phyloP scores from a whole-genome alignment of 2,329 filamentous ascomycete species.

The Colletotrichum sp. region DNA sequence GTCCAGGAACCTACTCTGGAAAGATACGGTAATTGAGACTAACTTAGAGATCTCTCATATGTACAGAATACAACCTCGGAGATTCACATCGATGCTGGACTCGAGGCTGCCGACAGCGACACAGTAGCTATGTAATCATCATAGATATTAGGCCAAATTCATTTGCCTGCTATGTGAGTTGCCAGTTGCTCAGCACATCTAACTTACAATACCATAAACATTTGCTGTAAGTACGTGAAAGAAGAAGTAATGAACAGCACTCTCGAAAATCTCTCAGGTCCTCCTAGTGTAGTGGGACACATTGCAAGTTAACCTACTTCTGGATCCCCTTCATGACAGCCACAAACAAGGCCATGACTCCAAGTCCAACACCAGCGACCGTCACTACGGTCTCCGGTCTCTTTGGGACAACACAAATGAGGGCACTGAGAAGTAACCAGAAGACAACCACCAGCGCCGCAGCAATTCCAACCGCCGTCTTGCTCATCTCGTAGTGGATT shows the following conservation, averaged over 20 bases:
- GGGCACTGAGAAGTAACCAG: not conserved
- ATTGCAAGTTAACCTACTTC: not conserved
- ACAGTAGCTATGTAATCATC: not conserved
- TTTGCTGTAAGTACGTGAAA: not conserved
- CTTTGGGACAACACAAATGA: not conserved
- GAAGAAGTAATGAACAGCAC: not conserved
- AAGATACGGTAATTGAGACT: no score
- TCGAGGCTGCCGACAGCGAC: accelerated
- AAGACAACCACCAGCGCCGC: not conserved
- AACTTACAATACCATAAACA: no score
- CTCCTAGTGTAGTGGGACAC: no score
- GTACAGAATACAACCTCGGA: no score
- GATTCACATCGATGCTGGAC: not conserved
- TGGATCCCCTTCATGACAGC: not conserved
- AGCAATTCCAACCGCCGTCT: not conserved
- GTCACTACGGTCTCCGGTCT: accelerated
- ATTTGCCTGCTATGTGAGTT: not conserved
- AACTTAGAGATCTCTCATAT: no score
- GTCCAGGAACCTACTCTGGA: accelerated
- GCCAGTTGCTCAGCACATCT: not conserved
- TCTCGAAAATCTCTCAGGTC: not conserved
- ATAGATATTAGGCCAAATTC: not conserved
- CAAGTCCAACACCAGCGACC: not conserved
- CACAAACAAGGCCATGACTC: not conserved
- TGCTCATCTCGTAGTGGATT: not conserved